Conservation (phyloP, 108 stramenopile species). For the Nitzschia palea region DNA sequence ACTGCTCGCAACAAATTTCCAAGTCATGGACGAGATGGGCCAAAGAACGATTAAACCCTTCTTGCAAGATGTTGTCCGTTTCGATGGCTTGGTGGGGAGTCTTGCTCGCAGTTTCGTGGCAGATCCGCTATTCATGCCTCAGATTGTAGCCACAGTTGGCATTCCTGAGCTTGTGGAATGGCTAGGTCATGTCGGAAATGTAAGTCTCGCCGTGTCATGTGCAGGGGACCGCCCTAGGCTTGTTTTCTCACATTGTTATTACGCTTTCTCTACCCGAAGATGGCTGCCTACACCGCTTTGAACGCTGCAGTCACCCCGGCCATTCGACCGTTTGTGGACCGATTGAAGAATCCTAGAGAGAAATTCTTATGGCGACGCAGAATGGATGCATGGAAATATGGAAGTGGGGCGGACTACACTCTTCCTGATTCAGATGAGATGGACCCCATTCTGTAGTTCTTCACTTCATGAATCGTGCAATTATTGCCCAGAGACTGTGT, state of each 20-base stretch:
- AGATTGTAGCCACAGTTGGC: conserved; percentile 80
- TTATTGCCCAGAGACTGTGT: too few relatives aligned
- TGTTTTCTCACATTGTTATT: not conserved
- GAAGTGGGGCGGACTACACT: conserved; percentile 77
- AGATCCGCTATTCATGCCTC: conserved; percentile 82
- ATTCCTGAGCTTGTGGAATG: conserved; percentile 74
- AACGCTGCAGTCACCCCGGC: conserved; percentile 45
- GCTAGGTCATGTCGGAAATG: conserved; percentile 75
- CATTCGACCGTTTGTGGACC: conserved; percentile 41
- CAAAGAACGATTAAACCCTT: conserved; percentile 73
- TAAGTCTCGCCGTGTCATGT: not conserved
- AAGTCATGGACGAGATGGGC: conserved; percentile 86
- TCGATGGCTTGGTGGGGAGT: conserved; percentile 80
- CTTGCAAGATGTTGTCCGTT: conserved; percentile 92
- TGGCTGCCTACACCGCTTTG: conserved; percentile 62
- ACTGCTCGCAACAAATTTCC: conserved; percentile 84
- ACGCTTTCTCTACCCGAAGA: too few relatives aligned
- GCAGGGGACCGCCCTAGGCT: too few relatives aligned
- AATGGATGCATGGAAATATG: conserved; percentile 83
- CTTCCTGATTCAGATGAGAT: not conserved
- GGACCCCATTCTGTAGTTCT: too few relatives aligned
- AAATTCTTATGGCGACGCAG: conserved; percentile 45
- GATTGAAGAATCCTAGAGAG: conserved; percentile 35
- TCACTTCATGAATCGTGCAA: too few relatives aligned
- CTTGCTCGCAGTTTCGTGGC: conserved; percentile 66